These are phyloP conservation scores for Thermoascus crustaceus DNA, from an alignment of 2,329 filamentous ascomycete species.

Conservation along the genomic window DNA sequence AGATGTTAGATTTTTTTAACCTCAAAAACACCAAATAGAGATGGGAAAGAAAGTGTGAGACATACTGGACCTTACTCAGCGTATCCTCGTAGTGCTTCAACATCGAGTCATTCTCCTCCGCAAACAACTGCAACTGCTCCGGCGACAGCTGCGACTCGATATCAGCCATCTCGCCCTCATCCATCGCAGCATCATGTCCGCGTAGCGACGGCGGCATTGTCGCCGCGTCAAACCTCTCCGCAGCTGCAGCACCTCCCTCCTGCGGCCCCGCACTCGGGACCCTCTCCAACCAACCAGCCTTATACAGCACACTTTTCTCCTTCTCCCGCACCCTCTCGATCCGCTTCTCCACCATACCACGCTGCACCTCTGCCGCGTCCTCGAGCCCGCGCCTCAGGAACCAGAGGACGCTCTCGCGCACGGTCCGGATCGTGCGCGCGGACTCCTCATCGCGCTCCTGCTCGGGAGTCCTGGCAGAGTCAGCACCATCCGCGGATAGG, in stretches of 20 bases:
- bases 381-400: slow-evolving; percentile 69
- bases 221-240: slow-evolving; percentile 12
- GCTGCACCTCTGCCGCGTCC: slow-evolving; percentile 67
- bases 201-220: slow-evolving; percentile 14
- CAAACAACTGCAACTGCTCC: slow-evolving; percentile 89
- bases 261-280: slow-evolving; percentile 3
- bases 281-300: slow-evolving; percentile 32
- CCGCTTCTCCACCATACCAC: slow-evolving; percentile 86
- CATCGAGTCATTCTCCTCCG: slow-evolving; percentile 86
- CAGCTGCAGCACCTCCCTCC: slow-evolving; percentile 12
- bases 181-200: slow-evolving; percentile 17
- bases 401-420: slow-evolving; percentile 78
- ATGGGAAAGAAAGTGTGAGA: slow-evolving; percentile 14
- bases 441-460: slow-evolving; percentile 65
- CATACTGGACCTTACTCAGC: slow-evolving; percentile 87
- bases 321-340: slow-evolving; percentile 79
- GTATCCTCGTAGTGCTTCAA: slow-evolving; percentile 88
- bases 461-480: slow-evolving; percentile 52
- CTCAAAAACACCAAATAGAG: background rate
- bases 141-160: slow-evolving; percentile 58
- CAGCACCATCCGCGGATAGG: slow-evolving; percentile 33
- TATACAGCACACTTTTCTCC: slow-evolving; percentile 76
- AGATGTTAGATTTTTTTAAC: background rate
- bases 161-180: slow-evolving; percentile 25
- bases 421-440: slow-evolving; percentile 57